phyloP scores from a whole-genome alignment of 1,139 yeast genomes.

The Yamadazyma sp. region DNA sequence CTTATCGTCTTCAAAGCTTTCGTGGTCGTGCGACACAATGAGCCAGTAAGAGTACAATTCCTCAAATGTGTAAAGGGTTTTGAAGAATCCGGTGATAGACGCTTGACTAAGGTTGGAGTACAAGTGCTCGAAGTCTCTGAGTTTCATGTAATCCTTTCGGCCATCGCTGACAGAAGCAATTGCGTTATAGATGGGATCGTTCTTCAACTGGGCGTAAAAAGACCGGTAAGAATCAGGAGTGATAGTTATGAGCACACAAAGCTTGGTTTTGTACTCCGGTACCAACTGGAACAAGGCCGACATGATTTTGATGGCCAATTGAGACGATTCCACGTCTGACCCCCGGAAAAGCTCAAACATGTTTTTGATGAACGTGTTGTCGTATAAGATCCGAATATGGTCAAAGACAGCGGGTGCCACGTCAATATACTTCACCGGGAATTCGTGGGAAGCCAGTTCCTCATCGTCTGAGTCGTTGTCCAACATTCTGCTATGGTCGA shows the following conservation, averaged over 20 bases:
- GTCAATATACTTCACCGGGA: neutral
- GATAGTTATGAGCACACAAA: constrained; percentile 39
- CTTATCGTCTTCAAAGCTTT: constrained; percentile 47
- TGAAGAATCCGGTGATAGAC: constrained; percentile 29
- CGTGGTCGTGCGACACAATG: constrained; percentile 70
- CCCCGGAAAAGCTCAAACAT: constrained; percentile 21
- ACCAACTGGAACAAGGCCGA: constrained; percentile 30
- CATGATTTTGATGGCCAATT: constrained; percentile 20
- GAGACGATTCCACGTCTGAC: constrained; percentile 11
- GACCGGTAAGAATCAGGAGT: constrained; percentile 33
- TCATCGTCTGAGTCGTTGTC: constrained; percentile 17
- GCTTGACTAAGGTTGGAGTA: constrained; percentile 10
- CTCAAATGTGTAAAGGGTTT: constrained; percentile 33
- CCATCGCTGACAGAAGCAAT: constrained; percentile 9
- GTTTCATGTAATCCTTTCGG: constrained; percentile 23
- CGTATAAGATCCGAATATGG: constrained; percentile 21
- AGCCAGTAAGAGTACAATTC: constrained; percentile 48
- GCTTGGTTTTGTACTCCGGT: constrained; percentile 30
- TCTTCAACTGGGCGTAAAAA: constrained; percentile 24
- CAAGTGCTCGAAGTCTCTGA: constrained; percentile 14
- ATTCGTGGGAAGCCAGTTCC: constrained; percentile 5
- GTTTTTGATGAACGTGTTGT: constrained; percentile 24
- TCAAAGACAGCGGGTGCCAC: constrained; percentile 5
- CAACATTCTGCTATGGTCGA: constrained; percentile 9
- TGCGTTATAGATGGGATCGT: constrained; percentile 19